phyloP scores from a whole-genome alignment of 108 stramenopile species.

The Chaetoceros tenuissimus region DNA sequence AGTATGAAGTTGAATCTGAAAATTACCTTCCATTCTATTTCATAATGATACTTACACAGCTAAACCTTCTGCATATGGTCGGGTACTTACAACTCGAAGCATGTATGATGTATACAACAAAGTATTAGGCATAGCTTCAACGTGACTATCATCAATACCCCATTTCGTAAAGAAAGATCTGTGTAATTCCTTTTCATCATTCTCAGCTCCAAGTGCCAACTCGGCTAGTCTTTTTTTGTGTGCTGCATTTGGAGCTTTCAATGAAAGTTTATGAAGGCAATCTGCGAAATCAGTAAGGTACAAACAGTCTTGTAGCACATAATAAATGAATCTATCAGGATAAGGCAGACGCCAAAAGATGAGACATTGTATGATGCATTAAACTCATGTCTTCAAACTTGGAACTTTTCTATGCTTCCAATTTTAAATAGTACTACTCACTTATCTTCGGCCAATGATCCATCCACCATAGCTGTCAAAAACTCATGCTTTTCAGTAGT shows the following conservation, averaged over 20 bases:
- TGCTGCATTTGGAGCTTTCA: conserved; percentile 11
- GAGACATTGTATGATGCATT: no score
- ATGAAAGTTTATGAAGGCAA: conserved; percentile 41
- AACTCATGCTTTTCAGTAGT: conserved; percentile 78
- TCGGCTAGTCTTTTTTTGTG: conserved; percentile 35
- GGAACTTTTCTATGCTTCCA: no score
- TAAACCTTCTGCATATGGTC: conserved; percentile 60
- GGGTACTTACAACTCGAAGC: conserved; percentile 50
- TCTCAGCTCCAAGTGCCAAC: conserved; percentile 69
- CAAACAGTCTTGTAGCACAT: conserved; percentile 70
- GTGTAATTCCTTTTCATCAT: conserved; percentile 66
- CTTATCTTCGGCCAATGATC: conserved; percentile 40
- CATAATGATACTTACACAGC: no score
- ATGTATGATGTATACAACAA: conserved; percentile 82
- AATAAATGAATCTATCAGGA: conserved; percentile 64
- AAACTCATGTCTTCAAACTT: no score
- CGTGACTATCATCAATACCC: conserved; percentile 44
- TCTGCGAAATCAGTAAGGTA: conserved; percentile 72
- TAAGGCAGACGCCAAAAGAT: no score
- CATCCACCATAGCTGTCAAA: conserved; percentile 74
- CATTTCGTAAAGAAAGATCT: conserved; percentile 63
- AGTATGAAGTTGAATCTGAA: no score
- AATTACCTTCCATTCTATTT: no score
- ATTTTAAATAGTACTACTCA: no score
- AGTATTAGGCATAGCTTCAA: conserved; percentile 64